phyloP scores from a whole-genome alignment of 352 stramenopile genomes.

The Thalassiosira mediterranea region DNA sequence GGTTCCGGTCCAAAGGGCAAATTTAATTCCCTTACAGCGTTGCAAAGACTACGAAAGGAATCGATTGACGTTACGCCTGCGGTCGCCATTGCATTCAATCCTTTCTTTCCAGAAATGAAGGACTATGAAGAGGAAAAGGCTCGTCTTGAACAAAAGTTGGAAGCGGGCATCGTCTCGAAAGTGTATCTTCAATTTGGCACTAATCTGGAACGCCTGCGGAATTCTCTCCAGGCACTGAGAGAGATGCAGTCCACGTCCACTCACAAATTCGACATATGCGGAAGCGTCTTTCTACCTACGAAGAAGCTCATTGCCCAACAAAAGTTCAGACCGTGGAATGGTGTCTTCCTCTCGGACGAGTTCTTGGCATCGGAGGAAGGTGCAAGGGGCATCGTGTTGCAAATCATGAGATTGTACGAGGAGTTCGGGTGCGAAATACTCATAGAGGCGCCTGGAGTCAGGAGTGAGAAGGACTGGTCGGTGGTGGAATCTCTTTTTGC shows the following conservation, averaged over 20 bases:
- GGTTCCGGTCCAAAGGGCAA: constrained; percentile 31
- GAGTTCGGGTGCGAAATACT: constrained; percentile 47
- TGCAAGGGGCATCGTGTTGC: constrained; percentile 38
- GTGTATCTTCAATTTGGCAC: constrained; percentile 70
- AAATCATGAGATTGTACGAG: constrained; percentile 58
- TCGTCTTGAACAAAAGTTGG: constrained; percentile 48
- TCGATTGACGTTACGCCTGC: not conserved
- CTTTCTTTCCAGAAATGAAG: constrained; percentile 48
- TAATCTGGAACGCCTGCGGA: constrained; percentile 35
- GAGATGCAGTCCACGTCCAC: not conserved
- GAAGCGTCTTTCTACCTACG: constrained; percentile 61
- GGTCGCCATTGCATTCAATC: constrained; percentile 64
- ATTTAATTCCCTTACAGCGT: constrained; percentile 38
- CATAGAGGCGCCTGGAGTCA: constrained; percentile 59
- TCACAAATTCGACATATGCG: constrained; percentile 28
- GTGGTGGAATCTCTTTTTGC: constrained; percentile 32
- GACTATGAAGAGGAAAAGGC: constrained; percentile 41
- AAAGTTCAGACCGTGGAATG: constrained; percentile 72
- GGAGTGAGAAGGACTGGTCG: constrained; percentile 57
- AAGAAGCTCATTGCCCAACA: constrained; percentile 63
- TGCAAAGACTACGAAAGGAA: constrained; percentile 13
- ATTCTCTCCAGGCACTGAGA: constrained; percentile 24
- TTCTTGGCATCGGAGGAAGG: constrained; percentile 35
- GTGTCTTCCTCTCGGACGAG: constrained; percentile 56
- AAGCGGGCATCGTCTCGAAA: constrained; percentile 31